These are phyloP conservation scores for Mortierella sp. DNA, from an alignment of 371 early-diverging fungal species.

Conservation along the genomic window DNA sequence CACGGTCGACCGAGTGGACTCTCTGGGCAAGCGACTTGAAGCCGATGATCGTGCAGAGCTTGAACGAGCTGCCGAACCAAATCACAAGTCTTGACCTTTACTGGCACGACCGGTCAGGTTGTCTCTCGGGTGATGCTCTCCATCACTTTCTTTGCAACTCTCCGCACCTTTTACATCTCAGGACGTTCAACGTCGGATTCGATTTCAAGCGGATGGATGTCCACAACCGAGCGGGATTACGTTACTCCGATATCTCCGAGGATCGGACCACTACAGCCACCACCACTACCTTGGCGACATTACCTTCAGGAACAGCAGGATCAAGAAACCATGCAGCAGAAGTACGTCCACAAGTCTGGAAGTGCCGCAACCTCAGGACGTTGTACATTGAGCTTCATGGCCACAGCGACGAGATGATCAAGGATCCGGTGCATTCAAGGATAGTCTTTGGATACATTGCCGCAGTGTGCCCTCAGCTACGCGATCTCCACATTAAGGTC, in stretches of 20 bases:
- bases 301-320: not conserved
- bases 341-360: not conserved
- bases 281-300: not conserved
- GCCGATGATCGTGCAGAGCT: not conserved
- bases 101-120: slow-evolving; percentile 9
- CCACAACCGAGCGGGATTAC: slow-evolving; percentile 10
- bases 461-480: not conserved
- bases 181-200: slow-evolving; percentile 1
- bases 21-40: not conserved
- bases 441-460: slow-evolving; percentile 1
- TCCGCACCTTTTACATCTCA: slow-evolving; percentile 1
- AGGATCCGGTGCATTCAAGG: not conserved
- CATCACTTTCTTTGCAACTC: not conserved
- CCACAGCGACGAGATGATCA: not conserved
- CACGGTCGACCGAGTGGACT: not conserved
- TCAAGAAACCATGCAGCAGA: not conserved
- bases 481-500: slow-evolving; percentile 10
- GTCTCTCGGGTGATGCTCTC: not conserved
- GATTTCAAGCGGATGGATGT: slow-evolving; percentile 7
- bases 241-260: not conserved
- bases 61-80: not conserved
- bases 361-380: slow-evolving; percentile 2
- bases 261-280: not conserved
- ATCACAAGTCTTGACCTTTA: slow-evolving; percentile 2
- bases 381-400: slow-evolving; percentile 9